phyloP scores from a whole-genome alignment of 1,284 basidiomycete species.

The Schizophyllum commune region DNA sequence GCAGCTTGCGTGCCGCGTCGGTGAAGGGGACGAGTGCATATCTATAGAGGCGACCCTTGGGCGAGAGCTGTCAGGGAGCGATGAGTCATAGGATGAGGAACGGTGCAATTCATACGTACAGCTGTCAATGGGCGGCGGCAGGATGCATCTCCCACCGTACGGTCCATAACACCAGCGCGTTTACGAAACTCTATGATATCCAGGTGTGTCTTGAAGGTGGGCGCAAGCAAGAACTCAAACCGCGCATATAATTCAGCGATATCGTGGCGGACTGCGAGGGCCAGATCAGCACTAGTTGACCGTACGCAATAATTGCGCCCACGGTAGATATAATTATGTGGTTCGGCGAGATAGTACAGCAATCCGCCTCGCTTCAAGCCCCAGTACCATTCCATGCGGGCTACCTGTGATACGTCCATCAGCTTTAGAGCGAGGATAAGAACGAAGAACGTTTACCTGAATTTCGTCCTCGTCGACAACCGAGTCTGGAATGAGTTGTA shows the following conservation, averaged over 20 bases:
- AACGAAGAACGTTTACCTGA: background rate
- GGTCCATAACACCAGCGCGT: background rate
- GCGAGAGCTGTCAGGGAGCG: background rate
- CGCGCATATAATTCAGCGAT: background rate
- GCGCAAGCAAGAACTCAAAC: background rate
- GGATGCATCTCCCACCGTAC: background rate
- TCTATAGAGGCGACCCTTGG: background rate
- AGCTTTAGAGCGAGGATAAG: background rate
- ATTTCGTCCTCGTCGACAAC: background rate
- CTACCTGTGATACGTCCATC: background rate
- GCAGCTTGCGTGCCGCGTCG: background rate
- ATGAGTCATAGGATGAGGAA: background rate
- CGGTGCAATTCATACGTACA: background rate
- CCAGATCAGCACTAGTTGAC: background rate
- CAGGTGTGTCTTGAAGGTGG: background rate
- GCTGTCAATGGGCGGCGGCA: background rate
- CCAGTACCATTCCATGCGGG: background rate
- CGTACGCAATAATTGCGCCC: background rate
- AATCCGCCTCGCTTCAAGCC: background rate
- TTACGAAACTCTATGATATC: background rate
- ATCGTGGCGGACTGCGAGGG: background rate
- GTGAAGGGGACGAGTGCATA: background rate
- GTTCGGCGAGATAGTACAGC: background rate
- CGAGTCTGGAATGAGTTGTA: background rate
- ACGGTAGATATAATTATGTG: background rate